Evolutionary conservation across 768 basidiomycete species (phyloP).

Genomic region (Macrolepiota albuminosa): DNA sequence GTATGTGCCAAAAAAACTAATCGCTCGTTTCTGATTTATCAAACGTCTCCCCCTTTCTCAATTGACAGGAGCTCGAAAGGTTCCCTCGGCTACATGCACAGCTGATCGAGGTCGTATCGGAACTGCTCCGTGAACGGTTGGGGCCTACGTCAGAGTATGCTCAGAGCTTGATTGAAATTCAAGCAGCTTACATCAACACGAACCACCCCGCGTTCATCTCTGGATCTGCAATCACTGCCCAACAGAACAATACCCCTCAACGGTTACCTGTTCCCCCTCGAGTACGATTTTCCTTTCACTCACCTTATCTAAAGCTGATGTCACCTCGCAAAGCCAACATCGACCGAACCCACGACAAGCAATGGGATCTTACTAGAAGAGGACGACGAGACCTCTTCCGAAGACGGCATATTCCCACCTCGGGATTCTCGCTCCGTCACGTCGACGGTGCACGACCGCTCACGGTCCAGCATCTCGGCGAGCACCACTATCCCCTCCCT

Average conservation of each 20-base stretch:
- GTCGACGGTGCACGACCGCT: constrained; percentile 71
- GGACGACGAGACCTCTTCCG: constrained; percentile 60
- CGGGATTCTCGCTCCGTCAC: constrained; percentile 70
- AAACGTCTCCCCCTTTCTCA: neutral
- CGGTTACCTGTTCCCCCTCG: constrained; percentile 42
- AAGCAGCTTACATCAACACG: constrained; percentile 99
- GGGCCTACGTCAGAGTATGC: constrained; percentile 98
- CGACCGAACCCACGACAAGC: constrained; percentile 61
- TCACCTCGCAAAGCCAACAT: constrained; percentile 45
- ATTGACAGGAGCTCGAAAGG: constrained; percentile 80
- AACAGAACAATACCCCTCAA: constrained; percentile 38
- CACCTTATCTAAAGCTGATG: constrained; percentile 12
- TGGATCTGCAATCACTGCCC: constrained; percentile 63
- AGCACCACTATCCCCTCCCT: constrained; percentile 19
- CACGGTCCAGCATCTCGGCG: constrained; percentile 41
- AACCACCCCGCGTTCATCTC: constrained; percentile 95
- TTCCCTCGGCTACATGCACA: constrained; percentile 94
- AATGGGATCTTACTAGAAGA: constrained; percentile 37
- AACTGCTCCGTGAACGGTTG: constrained; percentile 88
- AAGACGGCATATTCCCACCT: constrained; percentile 50
- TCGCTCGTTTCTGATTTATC: neutral
- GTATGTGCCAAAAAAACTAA: constrained; percentile 41
- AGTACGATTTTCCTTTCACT: constrained; percentile 36
- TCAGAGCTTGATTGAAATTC: constrained; percentile 91
- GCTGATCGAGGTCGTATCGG: constrained; percentile 94